A percentile compares a stretch with the other conserved stretches of the same genome.
These are phyloP conservation scores for Trichoderma sp. DNA, from an alignment of 2,329 filamentous ascomycete genomes.

Conservation along the genomic window DNA sequence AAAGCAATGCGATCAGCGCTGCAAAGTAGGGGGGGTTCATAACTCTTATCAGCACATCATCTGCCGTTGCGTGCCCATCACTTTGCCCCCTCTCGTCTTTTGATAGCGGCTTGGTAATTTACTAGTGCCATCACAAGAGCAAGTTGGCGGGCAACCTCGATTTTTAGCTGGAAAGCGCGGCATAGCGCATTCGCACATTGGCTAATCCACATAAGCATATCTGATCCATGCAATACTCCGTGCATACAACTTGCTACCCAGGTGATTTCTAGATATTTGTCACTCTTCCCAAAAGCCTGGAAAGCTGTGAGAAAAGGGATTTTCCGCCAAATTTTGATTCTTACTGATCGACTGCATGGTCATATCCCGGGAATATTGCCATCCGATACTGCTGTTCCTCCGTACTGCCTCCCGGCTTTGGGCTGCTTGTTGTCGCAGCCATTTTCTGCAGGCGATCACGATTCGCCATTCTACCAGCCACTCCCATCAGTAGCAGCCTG, in stretches of 20 bases:
- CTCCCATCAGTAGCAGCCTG: not conserved
- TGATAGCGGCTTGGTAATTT: not conserved
- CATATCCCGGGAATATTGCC: not conserved
- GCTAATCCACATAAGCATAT: not conserved
- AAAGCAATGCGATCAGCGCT: not conserved
- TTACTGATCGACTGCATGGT: not conserved
- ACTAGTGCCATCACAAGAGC: constrained; percentile 12
- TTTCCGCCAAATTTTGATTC: not conserved
- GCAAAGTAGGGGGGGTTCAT: not conserved
- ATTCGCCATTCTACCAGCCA: not conserved
- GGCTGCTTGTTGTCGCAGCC: not conserved
- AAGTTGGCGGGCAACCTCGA: not conserved
- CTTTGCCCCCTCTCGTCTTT: not conserved
- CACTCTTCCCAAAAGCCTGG: not conserved
- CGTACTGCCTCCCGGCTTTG: not conserved
- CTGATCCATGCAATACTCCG: not conserved
- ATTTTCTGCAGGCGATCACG: not conserved
- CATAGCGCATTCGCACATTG: not conserved
- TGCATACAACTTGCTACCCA: not conserved
- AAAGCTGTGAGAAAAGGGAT: not conserved
- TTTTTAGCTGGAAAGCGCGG: not conserved
- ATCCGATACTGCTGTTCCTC: too few relatives aligned
- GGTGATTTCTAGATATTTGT: not conserved
- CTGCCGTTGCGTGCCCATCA: not conserved
- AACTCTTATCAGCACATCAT: not conserved